Conservation (phyloP, 2,329 filamentous ascomycete genomes). For the Pseudocercospora cruenta region DNA sequence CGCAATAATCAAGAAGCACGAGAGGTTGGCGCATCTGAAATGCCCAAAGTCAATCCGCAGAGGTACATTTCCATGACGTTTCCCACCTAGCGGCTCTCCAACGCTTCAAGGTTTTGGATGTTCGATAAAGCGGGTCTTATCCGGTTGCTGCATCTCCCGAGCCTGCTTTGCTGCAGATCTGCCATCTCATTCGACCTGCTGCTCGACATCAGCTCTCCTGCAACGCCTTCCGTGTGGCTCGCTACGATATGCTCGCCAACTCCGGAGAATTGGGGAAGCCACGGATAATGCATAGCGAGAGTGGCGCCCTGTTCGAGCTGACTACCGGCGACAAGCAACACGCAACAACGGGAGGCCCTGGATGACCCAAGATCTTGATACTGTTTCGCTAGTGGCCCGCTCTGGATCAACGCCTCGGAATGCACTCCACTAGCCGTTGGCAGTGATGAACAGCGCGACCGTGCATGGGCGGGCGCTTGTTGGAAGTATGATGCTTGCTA, state of each 20-base stretch:
- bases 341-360: neutral
- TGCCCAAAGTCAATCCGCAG: neutral
- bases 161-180: neutral
- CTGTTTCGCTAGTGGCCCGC: constrained; percentile 2
- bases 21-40: neutral
- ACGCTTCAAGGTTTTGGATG: too few relatives aligned
- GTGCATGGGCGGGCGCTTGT: constrained; percentile 4
- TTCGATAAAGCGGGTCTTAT: neutral
- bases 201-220: neutral
- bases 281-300: neutral
- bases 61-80: neutral
- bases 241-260: neutral
- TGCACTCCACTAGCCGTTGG: neutral
- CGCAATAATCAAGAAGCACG: neutral
- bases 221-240: constrained; percentile 2
- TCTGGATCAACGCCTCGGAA: constrained; percentile 1
- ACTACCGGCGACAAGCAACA: neutral
- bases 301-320: neutral
- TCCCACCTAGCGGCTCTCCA: neutral
- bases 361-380: neutral
- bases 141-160: constrained; percentile 1
- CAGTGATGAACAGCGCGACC: neutral
- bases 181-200: neutral
- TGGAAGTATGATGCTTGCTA: constrained; percentile 7
- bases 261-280: neutral